Conservation (phyloP, 495 filamentous ascomycete species). For the Aspergillus bertholletiae region DNA sequence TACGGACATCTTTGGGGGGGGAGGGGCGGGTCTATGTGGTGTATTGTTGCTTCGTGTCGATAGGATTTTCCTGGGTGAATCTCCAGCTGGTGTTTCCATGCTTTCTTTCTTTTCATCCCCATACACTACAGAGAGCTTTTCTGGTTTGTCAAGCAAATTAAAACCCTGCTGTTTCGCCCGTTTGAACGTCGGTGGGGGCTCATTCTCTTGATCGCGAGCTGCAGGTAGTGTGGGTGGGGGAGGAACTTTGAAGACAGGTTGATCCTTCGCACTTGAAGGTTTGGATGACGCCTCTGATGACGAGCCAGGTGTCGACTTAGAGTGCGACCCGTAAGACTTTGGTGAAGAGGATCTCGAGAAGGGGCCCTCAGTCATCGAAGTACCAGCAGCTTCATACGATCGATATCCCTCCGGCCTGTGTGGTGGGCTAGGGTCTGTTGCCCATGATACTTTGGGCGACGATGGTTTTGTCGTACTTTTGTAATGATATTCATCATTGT, state of each 20-base stretch:
- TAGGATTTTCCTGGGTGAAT: constrained; percentile 67
- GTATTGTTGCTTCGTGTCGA: constrained; percentile 76
- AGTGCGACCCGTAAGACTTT: constrained; percentile 35
- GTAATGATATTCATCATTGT: constrained; percentile 27
- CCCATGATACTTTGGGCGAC: constrained; percentile 45
- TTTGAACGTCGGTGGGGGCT: constrained; percentile 72
- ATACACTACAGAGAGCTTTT: constrained; percentile 50
- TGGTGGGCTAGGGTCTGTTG: constrained; percentile 39
- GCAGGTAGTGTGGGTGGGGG: constrained; percentile 57
- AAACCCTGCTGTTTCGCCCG: constrained; percentile 58
- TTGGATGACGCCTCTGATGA: constrained; percentile 39
- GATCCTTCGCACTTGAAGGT: constrained; percentile 33
- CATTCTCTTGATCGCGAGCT: constrained; percentile 74
- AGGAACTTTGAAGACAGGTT: constrained; percentile 66
- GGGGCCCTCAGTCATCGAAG: constrained; percentile 23
- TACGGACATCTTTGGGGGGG: constrained; percentile 92
- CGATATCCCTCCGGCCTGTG: constrained; percentile 25
- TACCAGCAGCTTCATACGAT: constrained; percentile 16
- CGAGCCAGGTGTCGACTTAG: constrained; percentile 39
- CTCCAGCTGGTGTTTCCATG: constrained; percentile 39
- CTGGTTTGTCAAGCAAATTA: constrained; percentile 55
- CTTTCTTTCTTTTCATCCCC: constrained; percentile 46
- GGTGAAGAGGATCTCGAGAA: constrained; percentile 41
- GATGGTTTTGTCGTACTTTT: constrained; percentile 30
- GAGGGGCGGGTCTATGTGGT: constrained; percentile 73